Percentiles rank a stretch among this genome's conserved stretches.
Evolutionary conservation across 768 basidiomycete genomes (phyloP).

Genomic region (Rhodosporidiobolus sp.): DNA sequence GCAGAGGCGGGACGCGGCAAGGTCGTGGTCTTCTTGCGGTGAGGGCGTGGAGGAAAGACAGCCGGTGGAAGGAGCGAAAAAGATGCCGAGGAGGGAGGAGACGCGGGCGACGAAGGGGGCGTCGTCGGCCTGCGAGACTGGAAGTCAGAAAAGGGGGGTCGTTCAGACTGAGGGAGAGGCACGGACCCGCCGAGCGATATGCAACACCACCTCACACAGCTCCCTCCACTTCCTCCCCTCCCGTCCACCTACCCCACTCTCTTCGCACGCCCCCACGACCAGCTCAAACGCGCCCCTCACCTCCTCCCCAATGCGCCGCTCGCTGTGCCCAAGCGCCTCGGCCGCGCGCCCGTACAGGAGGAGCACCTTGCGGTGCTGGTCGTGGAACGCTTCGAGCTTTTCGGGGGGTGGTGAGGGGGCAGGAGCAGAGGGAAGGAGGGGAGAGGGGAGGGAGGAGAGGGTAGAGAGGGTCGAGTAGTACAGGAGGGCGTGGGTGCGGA

Average conservation of each 20-base stretch:
- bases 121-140: slow-evolving; percentile 37
- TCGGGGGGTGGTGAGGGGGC: slow-evolving; percentile 55
- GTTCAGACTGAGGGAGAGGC: too few species aligned
- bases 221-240: slow-evolving; percentile 58
- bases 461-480: slow-evolving; percentile 46
- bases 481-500: slow-evolving; percentile 50
- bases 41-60: background rate
- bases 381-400: slow-evolving; percentile 64
- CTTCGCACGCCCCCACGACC: slow-evolving; percentile 41
- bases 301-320: slow-evolving; percentile 37
- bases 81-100: slow-evolving; percentile 20
- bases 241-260: slow-evolving; percentile 1
- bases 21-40: background rate
- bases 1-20: background rate
- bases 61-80: background rate
- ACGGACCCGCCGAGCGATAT: slow-evolving; percentile 63
- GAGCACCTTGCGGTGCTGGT: slow-evolving; percentile 60
- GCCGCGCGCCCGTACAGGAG: slow-evolving; percentile 53
- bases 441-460: slow-evolving; percentile 40
- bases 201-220: slow-evolving; percentile 71
- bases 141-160: slow-evolving; percentile 53
- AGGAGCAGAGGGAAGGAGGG: slow-evolving; percentile 15
- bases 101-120: slow-evolving; percentile 32
- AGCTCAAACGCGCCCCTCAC: slow-evolving; percentile 55
- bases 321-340: slow-evolving; percentile 47